Base-by-base conservation (phyloP, 768 basidiomycete genomes). In the Naganishia friedmannii region DNA sequence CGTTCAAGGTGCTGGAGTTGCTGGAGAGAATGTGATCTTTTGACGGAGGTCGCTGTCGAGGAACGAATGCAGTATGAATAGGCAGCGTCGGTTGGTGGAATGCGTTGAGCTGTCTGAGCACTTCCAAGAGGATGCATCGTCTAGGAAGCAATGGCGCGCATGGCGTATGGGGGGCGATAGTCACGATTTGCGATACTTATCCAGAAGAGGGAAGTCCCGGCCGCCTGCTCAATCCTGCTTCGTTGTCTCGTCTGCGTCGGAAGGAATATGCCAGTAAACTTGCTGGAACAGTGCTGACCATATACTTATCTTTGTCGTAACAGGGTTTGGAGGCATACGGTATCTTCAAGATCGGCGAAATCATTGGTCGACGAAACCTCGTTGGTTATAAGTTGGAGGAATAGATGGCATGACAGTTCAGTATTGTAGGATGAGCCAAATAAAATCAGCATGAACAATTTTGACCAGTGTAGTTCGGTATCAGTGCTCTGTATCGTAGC, bases 311-410 rank as follows among this genome's bases (percentile, higher is more conserved):
- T 46, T 42, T 60, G 3, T 37, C 56, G 13, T 54, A 34, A 29
- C 67, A 81, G 80, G 75, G 76, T 58, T 51, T 80, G 67, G 80
- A 82, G 68, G 76, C 77, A 8, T 82, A 80, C 75, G 79, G 78
- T 69, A 77, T 82, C 74, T 82, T 81, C 79, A 74, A 74, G 66
- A 73, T 82, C 60, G 81, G 81, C 19, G 81, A 82, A 73, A 80
- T 81, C 68, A 77, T 82, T 70, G 81, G 81, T 53, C 71, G 79
- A 60, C 73, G 79, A 53, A 75, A 79, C 76, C 42, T 82, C 13
- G 77, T 81, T 60, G 81, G 81, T 26, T 82, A 82, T 78, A 74
- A 73, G 68, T 66, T 81, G 60, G 78, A 79, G 70, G 79, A 82
- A 72, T 76, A 77, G 65, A 65, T 54, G 17, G 42, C 37, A 34